Evolutionary conservation across 2,329 filamentous ascomycete species (phyloP).

Genomic region (Teratosphaeria epicoccoides): DNA sequence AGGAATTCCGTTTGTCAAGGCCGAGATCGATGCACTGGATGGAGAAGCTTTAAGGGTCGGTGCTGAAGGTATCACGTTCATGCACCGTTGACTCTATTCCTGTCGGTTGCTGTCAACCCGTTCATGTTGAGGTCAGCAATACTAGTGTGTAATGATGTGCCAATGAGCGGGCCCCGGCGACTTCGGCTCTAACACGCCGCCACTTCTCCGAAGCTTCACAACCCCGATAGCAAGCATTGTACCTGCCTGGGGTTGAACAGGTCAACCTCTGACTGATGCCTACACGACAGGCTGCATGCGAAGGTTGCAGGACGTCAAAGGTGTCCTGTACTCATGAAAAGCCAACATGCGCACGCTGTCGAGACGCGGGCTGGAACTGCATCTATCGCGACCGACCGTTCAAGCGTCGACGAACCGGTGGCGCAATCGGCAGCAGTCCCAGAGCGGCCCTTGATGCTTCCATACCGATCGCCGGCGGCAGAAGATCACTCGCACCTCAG

Average conservation of each 20-base stretch:
- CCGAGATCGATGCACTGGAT: conserved; percentile 41
- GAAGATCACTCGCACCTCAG: background rate
- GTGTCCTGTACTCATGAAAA: background rate
- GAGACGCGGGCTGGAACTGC: background rate
- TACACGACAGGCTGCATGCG: background rate
- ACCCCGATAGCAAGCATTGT: background rate
- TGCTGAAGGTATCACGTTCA: background rate
- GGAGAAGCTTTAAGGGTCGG: conserved; percentile 39
- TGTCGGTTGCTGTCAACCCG: no score
- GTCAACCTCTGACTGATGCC: background rate
- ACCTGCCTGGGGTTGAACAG: background rate
- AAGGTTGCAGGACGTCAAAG: background rate
- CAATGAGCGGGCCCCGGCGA: no score
- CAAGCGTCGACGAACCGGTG: background rate
- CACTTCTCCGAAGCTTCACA: background rate
- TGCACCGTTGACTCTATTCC: no score
- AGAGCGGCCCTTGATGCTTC: background rate
- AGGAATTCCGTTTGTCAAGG: conserved; percentile 41
- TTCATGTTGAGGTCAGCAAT: no score
- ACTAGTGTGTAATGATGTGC: no score
- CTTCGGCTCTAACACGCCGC: background rate
- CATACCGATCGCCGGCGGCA: background rate
- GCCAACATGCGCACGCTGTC: background rate
- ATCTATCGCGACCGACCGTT: background rate
- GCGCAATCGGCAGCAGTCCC: background rate